Evolutionary conservation across 192 early-diverging fungal genomes (phyloP).

Genomic region (Obelidium mucronatum): DNA sequence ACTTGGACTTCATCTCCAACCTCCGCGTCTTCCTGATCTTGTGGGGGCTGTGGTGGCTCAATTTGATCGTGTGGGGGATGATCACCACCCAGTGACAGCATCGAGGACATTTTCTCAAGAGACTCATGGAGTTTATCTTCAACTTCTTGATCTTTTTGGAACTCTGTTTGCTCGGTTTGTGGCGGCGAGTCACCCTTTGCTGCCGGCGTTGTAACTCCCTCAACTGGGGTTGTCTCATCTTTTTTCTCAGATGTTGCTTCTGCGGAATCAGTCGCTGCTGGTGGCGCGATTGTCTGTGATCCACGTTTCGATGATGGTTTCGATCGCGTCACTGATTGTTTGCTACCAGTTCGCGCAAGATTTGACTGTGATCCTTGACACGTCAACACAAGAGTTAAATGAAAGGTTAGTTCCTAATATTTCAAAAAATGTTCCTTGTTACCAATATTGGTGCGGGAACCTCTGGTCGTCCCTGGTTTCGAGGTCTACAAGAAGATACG

Average conservation of each 20-base stretch:
- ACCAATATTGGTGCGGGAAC: neutral
- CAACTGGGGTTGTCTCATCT: neutral
- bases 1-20: constrained; percentile 38
- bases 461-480: neutral
- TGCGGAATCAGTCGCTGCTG: neutral
- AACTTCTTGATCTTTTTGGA: neutral
- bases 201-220: too few relatives aligned
- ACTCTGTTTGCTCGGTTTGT: neutral
- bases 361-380: neutral
- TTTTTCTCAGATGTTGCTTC: neutral
- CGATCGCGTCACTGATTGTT: neutral
- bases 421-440: neutral
- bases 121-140: neutral
- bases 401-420: neutral
- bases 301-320: neutral
- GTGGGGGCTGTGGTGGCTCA: neutral
- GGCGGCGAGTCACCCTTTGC: neutral
- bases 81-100: neutral
- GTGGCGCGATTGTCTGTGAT: neutral
- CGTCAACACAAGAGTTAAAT: neutral
- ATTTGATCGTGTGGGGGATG: neutral
- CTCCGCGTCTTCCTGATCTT: neutral
- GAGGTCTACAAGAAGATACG: neutral
- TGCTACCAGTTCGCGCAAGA: neutral
- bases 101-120: neutral